Evolutionary conservation across 179 eudicot genomes (phyloP).

Genomic region (Drosera spatulata): DNA sequence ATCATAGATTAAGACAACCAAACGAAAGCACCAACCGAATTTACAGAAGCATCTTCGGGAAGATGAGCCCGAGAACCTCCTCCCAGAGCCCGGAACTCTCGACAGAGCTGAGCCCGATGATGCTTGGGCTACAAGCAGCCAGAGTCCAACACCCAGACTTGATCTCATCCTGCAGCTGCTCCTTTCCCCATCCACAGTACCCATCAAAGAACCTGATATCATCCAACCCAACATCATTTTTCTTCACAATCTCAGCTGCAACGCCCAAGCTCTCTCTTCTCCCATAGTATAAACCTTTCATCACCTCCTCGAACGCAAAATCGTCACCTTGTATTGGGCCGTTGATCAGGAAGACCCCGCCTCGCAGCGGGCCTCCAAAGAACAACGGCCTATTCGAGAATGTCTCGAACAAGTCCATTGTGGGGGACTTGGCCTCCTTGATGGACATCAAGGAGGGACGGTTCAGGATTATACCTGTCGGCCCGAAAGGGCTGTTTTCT

Average conservation of each 20-base stretch:
- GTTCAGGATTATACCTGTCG: slow-evolving; percentile 77
- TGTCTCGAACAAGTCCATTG: slow-evolving; percentile 39
- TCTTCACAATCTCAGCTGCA: slow-evolving; percentile 89
- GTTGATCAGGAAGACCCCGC: slow-evolving; percentile 48
- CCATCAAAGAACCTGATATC: slow-evolving; percentile 83
- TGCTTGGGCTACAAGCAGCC: slow-evolving; percentile 75
- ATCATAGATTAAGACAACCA: too few species aligned
- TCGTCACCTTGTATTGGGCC: slow-evolving; percentile 18
- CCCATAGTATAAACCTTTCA: slow-evolving; percentile 72
- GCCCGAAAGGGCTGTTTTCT: slow-evolving; percentile 66
- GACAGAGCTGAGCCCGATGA: slow-evolving; percentile 41
- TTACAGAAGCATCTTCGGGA: slow-evolving; percentile 19
- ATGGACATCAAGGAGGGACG: slow-evolving; percentile 92
- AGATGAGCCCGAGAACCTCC: slow-evolving; percentile 75
- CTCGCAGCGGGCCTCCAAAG: slow-evolving; percentile 82
- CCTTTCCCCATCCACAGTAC: slow-evolving; percentile 86
- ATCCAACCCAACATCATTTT: slow-evolving; percentile 42
- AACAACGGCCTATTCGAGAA: slow-evolving; percentile 57
- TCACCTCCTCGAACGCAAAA: slow-evolving; percentile 71
- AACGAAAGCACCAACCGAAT: too few species aligned
- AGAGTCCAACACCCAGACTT: slow-evolving; percentile 75
- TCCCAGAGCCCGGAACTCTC: slow-evolving; percentile 74
- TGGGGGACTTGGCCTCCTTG: slow-evolving; percentile 64
- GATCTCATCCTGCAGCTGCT: slow-evolving; percentile 71
- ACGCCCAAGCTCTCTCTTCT: slow-evolving; percentile 73